Evolutionary conservation across 192 early-diverging fungal genomes (phyloP).

Genomic region (Backusella westeae): DNA sequence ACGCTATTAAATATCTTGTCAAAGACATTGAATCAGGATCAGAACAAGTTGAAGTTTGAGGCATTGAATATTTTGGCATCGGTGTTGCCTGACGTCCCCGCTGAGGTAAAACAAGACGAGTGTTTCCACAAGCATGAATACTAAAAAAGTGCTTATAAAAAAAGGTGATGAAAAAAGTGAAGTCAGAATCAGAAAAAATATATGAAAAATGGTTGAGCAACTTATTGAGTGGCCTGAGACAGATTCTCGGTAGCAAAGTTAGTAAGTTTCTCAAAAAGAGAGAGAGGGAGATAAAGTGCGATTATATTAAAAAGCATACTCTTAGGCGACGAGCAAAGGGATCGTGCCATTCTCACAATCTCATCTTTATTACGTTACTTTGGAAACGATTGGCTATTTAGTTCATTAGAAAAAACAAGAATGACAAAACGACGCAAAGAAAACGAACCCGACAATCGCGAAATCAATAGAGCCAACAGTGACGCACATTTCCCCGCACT

Average conservation of each 20-base stretch:
- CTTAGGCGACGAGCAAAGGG: constrained; percentile 28
- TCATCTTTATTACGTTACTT: constrained; percentile 28
- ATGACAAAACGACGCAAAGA: neutral
- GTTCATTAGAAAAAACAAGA: constrained; percentile 20
- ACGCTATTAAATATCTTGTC: constrained; percentile 27
- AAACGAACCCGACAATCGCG: neutral
- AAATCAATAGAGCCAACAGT: neutral
- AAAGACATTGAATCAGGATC: constrained; percentile 19
- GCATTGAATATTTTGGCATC: constrained; percentile 30
- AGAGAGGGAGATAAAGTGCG: no score
- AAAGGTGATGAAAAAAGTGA: constrained; percentile 12
- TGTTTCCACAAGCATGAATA: no score
- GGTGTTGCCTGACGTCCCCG: constrained; percentile 18
- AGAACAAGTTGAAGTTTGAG: constrained; percentile 37
- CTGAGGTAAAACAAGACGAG: constrained; percentile 10
- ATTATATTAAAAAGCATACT: neutral
- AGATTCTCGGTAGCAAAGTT: constrained; percentile 38
- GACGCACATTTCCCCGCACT: constrained; percentile 38
- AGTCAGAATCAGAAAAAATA: constrained; percentile 11
- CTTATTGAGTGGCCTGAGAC: constrained; percentile 31
- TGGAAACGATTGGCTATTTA: constrained; percentile 42
- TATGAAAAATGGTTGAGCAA: constrained; percentile 23
- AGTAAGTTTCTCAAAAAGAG: constrained; percentile 12
- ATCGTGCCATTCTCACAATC: constrained; percentile 28
- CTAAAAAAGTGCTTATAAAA: no score